Percentiles rank a stretch among this genome's conserved stretches.
These are phyloP conservation scores for Perilla frutescens DNA, from an alignment of 257 asterid species.

Conservation along the genomic window DNA sequence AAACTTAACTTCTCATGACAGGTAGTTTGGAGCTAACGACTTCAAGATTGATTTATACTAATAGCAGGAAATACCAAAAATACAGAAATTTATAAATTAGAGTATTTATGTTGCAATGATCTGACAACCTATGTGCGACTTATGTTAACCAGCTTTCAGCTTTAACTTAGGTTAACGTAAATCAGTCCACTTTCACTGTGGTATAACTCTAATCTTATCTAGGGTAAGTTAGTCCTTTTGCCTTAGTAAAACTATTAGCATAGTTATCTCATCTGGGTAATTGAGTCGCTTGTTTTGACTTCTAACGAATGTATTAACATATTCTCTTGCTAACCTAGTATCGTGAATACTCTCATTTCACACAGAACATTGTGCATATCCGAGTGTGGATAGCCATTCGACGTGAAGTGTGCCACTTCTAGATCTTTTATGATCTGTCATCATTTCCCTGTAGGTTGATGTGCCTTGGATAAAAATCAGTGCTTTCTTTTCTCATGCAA, in stretches of 20 bases:
- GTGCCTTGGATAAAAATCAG: slow-evolving; percentile 27
- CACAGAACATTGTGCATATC: slow-evolving; percentile 28
- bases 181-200: slow-evolving; percentile 23
- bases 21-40: slow-evolving; percentile 66
- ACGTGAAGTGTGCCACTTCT: slow-evolving; percentile 21
- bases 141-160: slow-evolving; percentile 30
- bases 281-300: slow-evolving; percentile 30
- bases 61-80: slow-evolving; percentile 36
- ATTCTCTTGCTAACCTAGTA: slow-evolving; percentile 30
- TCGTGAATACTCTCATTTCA: slow-evolving; percentile 22
- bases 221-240: slow-evolving; percentile 23
- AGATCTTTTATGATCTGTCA: slow-evolving; percentile 28
- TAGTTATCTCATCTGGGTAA: slow-evolving; percentile 17
- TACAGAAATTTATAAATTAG: slow-evolving; percentile 34
- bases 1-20: slow-evolving; percentile 50
- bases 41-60: slow-evolving; percentile 45
- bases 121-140: slow-evolving; percentile 40
- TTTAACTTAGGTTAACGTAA: slow-evolving; percentile 30
- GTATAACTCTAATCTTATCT: slow-evolving; percentile 34
- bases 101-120: slow-evolving; percentile 30
- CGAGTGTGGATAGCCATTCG: slow-evolving; percentile 29
- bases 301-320: slow-evolving; percentile 35
- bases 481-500: slow-evolving; percentile 23
- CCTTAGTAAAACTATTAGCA: slow-evolving; percentile 8
- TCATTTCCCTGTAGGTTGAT: slow-evolving; percentile 28